Conservation (phyloP, 345 rosid species). For the Draba incana region DNA sequence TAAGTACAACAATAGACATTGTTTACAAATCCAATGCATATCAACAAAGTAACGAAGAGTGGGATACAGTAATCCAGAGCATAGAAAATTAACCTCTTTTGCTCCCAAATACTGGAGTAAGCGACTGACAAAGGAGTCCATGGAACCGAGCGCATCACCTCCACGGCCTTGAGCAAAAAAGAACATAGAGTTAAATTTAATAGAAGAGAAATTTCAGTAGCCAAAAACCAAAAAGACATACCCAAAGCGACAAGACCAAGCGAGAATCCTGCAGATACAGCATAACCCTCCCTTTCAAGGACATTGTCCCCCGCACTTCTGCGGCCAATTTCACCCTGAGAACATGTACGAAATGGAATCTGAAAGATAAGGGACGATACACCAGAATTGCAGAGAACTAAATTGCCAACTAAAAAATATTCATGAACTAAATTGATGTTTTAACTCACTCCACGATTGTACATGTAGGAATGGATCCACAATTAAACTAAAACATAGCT, state of each 20-base stretch:
- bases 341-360: slow-evolving; percentile 36
- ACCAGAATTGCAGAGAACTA: slow-evolving; percentile 12
- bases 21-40: slow-evolving; percentile 18
- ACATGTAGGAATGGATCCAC: slow-evolving; percentile 3
- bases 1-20: slow-evolving; percentile 28
- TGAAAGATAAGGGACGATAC: slow-evolving; percentile 28
- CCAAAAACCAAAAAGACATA: slow-evolving; percentile 43
- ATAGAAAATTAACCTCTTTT: slow-evolving; percentile 70
- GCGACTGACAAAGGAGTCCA: slow-evolving; percentile 75
- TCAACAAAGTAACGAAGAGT: slow-evolving; percentile 18
- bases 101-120: slow-evolving; percentile 88
- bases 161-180: slow-evolving; percentile 80
- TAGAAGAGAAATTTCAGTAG: slow-evolving; percentile 7
- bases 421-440: slow-evolving; percentile 17
- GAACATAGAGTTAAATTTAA: slow-evolving; percentile 27
- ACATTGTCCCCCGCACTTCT: slow-evolving; percentile 99
- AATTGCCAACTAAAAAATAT: slow-evolving; percentile 15
- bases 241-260: slow-evolving; percentile 97
- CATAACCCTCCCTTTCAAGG: slow-evolving; percentile 99
- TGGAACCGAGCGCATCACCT: slow-evolving; percentile 69
- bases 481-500: slow-evolving; percentile 14
- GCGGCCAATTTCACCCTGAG: slow-evolving; percentile 92
- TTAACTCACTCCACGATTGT: slow-evolving; percentile 1
- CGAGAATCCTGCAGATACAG: slow-evolving; percentile 97
- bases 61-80: slow-evolving; percentile 39